A percentile compares a stretch with the other conserved stretches of the same genome.
These are phyloP conservation scores for Plectosphaerella sp. DNA, from an alignment of 2,329 filamentous ascomycete species.

Conservation along the genomic window DNA sequence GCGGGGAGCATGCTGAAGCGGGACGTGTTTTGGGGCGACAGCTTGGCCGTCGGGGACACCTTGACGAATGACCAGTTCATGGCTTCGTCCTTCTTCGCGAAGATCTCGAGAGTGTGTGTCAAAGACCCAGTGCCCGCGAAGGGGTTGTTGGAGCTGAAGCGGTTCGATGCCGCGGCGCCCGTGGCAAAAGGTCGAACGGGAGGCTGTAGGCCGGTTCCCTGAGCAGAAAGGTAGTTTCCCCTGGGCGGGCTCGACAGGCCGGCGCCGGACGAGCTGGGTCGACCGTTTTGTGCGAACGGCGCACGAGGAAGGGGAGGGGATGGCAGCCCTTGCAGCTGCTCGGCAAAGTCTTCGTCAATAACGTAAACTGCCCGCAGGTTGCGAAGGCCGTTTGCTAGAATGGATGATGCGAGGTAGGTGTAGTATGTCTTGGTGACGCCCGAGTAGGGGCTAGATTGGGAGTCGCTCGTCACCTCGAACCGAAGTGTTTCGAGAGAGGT, in stretches of 20 bases:
- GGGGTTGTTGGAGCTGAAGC: conserved; percentile 57
- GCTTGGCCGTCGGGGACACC: conserved; percentile 28
- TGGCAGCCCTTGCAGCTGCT: conserved; percentile 66
- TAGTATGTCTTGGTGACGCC: conserved; percentile 65
- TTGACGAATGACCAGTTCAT: conserved; percentile 55
- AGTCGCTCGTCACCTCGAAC: conserved; percentile 71
- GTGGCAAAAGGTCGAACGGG: conserved; percentile 18
- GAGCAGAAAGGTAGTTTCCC: conserved; percentile 1
- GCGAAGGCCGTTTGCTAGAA: conserved; percentile 72
- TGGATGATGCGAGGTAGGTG: conserved; percentile 76
- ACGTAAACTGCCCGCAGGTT: conserved; percentile 76
- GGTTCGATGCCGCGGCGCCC: conserved; percentile 19
- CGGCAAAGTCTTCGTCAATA: conserved; percentile 77
- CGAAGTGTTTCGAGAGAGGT: conserved; percentile 67
- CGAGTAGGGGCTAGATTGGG: conserved; percentile 52
- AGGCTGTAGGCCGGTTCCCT: conserved; percentile 14
- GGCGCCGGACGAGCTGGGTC: conserved; percentile 27
- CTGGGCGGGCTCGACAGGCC: conserved; percentile 7
- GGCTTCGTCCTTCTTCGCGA: conserved; percentile 55
- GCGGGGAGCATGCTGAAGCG: conserved; percentile 9
- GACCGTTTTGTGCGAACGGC: conserved; percentile 32
- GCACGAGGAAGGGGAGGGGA: conserved; percentile 62
- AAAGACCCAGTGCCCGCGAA: conserved; percentile 28
- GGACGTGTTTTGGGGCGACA: conserved; percentile 1
- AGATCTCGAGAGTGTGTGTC: conserved; percentile 54